phyloP scores from a whole-genome alignment of 495 filamentous ascomycete genomes.

The Penicillium crystallinum region DNA sequence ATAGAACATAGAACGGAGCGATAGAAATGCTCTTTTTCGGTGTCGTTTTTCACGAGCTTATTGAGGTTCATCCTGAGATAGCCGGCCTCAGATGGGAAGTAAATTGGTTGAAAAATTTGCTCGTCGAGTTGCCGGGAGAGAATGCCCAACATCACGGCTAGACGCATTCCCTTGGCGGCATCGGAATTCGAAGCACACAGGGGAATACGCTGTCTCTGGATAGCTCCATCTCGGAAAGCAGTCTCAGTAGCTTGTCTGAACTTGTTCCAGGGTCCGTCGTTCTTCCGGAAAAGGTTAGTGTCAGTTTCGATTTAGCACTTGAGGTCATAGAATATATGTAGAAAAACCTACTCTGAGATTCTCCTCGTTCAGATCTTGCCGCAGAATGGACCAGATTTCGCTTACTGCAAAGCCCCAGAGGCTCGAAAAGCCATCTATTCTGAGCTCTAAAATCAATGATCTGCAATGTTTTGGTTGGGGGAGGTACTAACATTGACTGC shows the following conservation, averaged over 20 bases:
- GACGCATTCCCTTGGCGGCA: slow-evolving; percentile 4
- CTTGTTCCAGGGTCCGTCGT: not conserved
- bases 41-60: not conserved
- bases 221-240: slow-evolving; percentile 1
- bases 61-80: not conserved
- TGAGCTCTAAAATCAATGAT: not conserved
- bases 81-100: not conserved
- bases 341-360: slow-evolving; percentile 1
- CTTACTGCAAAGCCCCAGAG: not conserved
- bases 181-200: slow-evolving; percentile 6
- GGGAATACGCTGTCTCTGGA: not conserved
- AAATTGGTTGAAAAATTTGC: not conserved
- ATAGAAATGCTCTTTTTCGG: not conserved
- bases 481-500: not conserved
- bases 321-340: slow-evolving; percentile 1
- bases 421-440: not conserved
- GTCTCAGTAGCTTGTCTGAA: not conserved
- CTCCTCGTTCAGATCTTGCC: not conserved
- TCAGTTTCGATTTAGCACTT: no score
- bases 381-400: not conserved
- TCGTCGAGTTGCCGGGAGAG: not conserved
- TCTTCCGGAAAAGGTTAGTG: slow-evolving; percentile 1
- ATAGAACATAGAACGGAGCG: not conserved
- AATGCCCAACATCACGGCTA: not conserved
- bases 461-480: no score